Base-by-base conservation (phyloP, 768 basidiomycete species). In the Hericium rajendrae region DNA sequence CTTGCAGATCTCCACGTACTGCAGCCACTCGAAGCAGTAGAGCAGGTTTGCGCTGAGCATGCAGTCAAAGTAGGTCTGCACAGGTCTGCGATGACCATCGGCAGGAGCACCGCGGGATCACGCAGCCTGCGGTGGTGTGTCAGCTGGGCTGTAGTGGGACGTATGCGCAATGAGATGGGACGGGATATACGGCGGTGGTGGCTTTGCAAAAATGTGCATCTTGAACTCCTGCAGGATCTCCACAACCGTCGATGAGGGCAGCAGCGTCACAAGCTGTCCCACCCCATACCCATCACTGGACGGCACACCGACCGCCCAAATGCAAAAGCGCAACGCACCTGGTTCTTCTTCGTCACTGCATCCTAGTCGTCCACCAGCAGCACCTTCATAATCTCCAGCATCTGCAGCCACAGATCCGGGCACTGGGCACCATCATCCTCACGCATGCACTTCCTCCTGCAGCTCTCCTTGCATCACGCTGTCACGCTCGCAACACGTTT, bases 291-390 rank as follows among this genome's bases (percentile, higher is more conserved):
- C n/a, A n/a, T n/a, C n/a, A n/a, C n/a, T n/a, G n/a, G n/a, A n/a
- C n/a, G n/a, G n/a, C n/a, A n/a, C n/a, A n/a, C n/a, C n/a, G n/a
- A n/a, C n/a, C n/a, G n/a, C n/a, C n/a, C n/a, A n/a, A n/a, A n/a
- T n/a, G n/a, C n/a, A n/a, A n/a, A n/a, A n/a, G n/a, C n/a, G n/a
- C n/a, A n/a, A n/a, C 71, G 26, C 58, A 88, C 95, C 81, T 93
- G 89, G 64, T 85, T 84, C 68, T 94, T 90, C 75, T 97, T 97
- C 54, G 97, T 98, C 40, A 98, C 85, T 4, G 86, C 83, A 71
- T 98, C 95, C 97, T 95, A 99, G 64, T 99, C 97, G 66, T 98
- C 94, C 2, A 98, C 94, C 39, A 99, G 78, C 32, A 84, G 22
- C 22, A 2, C 79, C 70, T 97, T 97, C 60, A 98, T 78, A 16